Base-by-base conservation (phyloP, 176 grass and related monocot genomes). In the Oryza longistaminata region DNA sequence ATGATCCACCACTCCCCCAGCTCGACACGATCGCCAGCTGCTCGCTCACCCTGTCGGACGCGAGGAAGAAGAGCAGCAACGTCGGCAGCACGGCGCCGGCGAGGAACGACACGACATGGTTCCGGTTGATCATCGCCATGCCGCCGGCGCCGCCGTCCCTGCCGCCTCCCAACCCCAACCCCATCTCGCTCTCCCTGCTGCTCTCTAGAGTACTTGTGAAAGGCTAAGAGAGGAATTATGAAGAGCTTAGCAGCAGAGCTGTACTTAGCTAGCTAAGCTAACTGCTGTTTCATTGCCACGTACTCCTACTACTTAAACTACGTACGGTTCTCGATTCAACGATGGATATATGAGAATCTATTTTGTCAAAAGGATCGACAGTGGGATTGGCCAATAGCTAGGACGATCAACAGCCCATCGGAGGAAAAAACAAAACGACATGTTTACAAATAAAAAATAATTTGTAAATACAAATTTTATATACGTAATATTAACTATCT, bases 41-140 rank as follows among this genome's bases (percentile, higher is more conserved):
- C 21, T 45, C 77, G 13, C 77, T 22, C 61, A 66, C 10, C 40
- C 61, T 27, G 13, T 66, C 77, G 1, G 77, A 79, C 3, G 61
- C 77, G 39, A 79, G 26, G 39, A 79, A 40, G 75, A 78, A 79
- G 39, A 79, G 60, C 61, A 79, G 16, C n/a, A 45, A 2, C 9
- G 14, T 66, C 39, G 77, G 60, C 61, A 79, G 40, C 3, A 34
- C 27, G 7, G 68, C 68, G 14, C 68, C 68, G 34, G 31, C 29
- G 68, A 70, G 29, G 68, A 70, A 70, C 16, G 68, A 42, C 68
- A 40, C 68, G 15, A 70, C 33, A 7, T 70, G 76, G 35, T 79
- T 60, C 25, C 64, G 35, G 21, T 58, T 58, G 17, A 21, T 58
- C 53, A 21, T 58, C 53, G 53, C 6, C 53, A 58, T 58, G 19